These are phyloP conservation scores for Clausena lansium DNA, from an alignment of 345 rosid species.

Conservation along the genomic window DNA sequence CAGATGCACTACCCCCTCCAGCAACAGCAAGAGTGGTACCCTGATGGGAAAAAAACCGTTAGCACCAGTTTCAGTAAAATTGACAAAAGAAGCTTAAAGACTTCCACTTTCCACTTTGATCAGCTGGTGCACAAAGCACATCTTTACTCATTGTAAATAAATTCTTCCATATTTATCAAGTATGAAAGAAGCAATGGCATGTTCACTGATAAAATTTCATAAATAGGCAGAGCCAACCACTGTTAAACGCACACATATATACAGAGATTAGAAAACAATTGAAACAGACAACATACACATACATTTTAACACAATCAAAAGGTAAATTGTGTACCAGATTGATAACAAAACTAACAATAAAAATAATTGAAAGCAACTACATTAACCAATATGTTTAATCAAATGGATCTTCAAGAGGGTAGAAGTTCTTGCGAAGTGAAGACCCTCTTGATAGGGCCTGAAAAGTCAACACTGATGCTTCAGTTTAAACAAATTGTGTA, in stretches of 20 bases:
- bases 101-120: background rate
- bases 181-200: background rate
- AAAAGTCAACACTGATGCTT: background rate
- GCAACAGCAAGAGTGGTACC: slow-evolving; percentile 97
- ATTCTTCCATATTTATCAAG: background rate
- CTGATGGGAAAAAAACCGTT: slow-evolving; percentile 34
- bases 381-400: background rate
- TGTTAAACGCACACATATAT: background rate
- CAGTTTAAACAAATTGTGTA: background rate
- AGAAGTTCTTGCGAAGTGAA: background rate
- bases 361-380: background rate
- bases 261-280: background rate
- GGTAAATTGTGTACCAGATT: too few species aligned
- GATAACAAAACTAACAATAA: background rate
- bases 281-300: background rate
- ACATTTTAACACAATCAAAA: background rate
- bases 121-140: background rate
- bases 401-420: background rate
- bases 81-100: background rate
- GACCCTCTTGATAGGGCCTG: background rate
- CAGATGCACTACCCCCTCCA: slow-evolving; percentile 94
- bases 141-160: background rate
- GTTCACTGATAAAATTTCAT: background rate
- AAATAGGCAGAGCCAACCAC: background rate
- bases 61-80: slow-evolving; percentile 8